A percentile compares a stretch with the other conserved stretches of the same genome.
phyloP scores from a whole-genome alignment of 805 yeast species.

The Candida taoyuanica region DNA sequence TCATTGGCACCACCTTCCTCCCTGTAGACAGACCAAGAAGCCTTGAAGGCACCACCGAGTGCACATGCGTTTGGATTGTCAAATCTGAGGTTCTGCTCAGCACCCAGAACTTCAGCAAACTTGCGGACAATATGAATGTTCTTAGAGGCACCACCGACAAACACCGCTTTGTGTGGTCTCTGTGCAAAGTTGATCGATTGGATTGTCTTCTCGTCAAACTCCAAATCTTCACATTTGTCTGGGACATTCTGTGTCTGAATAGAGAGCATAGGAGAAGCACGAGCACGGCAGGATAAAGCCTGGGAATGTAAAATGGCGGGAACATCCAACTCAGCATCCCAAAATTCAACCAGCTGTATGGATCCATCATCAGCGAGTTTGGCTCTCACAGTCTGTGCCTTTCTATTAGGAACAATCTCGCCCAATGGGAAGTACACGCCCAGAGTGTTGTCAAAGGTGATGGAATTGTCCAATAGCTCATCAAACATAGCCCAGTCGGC shows the following conservation, averaged over 20 bases:
- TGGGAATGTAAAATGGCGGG: constrained; percentile 80
- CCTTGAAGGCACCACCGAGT: constrained; percentile 83
- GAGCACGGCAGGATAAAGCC: constrained; percentile 74
- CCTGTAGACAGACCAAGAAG: constrained; percentile 56
- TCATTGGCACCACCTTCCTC: constrained; percentile 13
- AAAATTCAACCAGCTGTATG: constrained; percentile 32
- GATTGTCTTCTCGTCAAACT: constrained; percentile 32
- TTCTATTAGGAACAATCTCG: constrained; percentile 85
- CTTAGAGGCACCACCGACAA: constrained; percentile 85
- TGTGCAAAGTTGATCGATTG: constrained; percentile 24
- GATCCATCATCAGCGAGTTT: constrained; percentile 32
- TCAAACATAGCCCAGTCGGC: constrained; percentile 61
- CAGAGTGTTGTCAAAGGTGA: constrained; percentile 38
- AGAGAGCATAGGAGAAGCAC: constrained; percentile 74
- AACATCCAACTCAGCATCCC: constrained; percentile 62
- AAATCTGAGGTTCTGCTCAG: constrained; percentile 51
- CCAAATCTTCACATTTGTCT: constrained; percentile 13
- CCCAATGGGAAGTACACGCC: constrained; percentile 86
- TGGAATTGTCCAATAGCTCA: constrained; percentile 39
- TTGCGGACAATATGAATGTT: constrained; percentile 63
- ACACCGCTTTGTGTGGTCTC: constrained; percentile 65
- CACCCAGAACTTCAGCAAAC: constrained; percentile 71
- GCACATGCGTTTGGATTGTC: constrained; percentile 91
- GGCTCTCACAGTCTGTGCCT: constrained; percentile 57
- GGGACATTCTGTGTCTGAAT: constrained; percentile 10